These are phyloP conservation scores for Vitis hybrid DNA, from an alignment of 177 flowering plant genomes.

Conservation along the genomic window DNA sequence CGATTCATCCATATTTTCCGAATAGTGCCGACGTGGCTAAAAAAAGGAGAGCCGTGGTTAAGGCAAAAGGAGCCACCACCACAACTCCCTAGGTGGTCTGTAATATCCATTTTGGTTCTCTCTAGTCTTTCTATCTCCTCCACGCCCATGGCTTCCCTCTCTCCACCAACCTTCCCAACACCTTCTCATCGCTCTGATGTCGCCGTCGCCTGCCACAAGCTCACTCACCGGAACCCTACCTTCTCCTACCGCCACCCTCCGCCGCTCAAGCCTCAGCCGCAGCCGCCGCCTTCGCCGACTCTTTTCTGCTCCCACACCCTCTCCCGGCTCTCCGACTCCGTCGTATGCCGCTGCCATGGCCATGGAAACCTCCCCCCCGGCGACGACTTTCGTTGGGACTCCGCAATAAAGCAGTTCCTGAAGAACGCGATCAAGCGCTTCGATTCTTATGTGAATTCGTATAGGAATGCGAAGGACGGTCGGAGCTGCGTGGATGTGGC, in stretches of 20 bases:
- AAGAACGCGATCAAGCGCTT: conserved; percentile 37
- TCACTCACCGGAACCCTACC: conserved; percentile 28
- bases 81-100: too few species aligned
- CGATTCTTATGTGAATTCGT: conserved; percentile 40
- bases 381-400: conserved; percentile 44
- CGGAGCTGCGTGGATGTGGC: conserved; percentile 3
- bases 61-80: too few species aligned
- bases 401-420: conserved; percentile 41
- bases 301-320: conserved; percentile 6
- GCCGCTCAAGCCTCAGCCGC: conserved; percentile 1
- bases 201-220: conserved; percentile 25
- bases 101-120: background rate
- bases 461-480: conserved; percentile 14
- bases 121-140: conserved; percentile 11
- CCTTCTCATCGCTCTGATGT: conserved; percentile 18
- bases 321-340: conserved; percentile 30
- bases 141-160: conserved; percentile 39
- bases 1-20: too few species aligned
- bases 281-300: conserved; percentile 8
- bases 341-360: conserved; percentile 41
- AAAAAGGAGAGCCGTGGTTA: too few species aligned
- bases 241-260: conserved; percentile 16
- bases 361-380: conserved; percentile 7
- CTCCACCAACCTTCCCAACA: conserved; percentile 31
- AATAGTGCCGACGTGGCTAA: too few species aligned